Evolutionary conservation across 75 land plant species (phyloP).

Genomic region (Pinus tabuliformis): DNA sequence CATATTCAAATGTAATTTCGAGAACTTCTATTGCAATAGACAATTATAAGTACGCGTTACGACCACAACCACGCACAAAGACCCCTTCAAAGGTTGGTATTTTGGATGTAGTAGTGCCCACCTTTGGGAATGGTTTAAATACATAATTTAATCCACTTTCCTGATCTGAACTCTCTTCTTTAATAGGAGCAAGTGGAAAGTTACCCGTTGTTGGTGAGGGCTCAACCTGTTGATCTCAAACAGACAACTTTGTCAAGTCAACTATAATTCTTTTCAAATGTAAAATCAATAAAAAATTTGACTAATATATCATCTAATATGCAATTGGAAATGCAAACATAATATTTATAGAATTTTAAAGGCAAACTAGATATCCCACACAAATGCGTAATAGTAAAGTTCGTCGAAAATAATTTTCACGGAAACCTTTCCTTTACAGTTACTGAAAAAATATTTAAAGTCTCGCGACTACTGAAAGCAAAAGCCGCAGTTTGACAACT

Average conservation of each 20-base stretch:
- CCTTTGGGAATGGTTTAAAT: slow-evolving; percentile 8
- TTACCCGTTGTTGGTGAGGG: slow-evolving; percentile 12
- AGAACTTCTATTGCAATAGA: too few species aligned
- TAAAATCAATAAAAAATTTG: background rate
- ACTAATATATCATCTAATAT: too few species aligned
- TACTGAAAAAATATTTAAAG: background rate
- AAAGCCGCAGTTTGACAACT: too few species aligned
- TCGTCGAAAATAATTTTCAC: background rate
- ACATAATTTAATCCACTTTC: slow-evolving; percentile 4
- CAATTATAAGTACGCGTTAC: too few species aligned
- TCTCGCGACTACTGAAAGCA: too few species aligned
- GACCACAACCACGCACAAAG: too few species aligned
- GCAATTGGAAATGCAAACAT: too few species aligned
- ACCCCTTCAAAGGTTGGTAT: too few species aligned
- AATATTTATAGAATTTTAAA: too few species aligned
- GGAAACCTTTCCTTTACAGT: background rate
- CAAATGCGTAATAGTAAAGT: background rate
- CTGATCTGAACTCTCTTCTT: slow-evolving; percentile 8
- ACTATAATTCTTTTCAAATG: background rate
- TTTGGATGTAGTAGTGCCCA: background rate
- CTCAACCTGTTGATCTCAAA: slow-evolving; percentile 6
- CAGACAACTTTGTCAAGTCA: background rate
- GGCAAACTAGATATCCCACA: background rate
- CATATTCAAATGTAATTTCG: too few species aligned
- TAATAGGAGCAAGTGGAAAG: slow-evolving; percentile 9